Percentiles rank a stretch among this genome's conserved stretches.
Evolutionary conservation across 495 filamentous ascomycete genomes (phyloP).

Genomic region (Penicillium soppii): DNA sequence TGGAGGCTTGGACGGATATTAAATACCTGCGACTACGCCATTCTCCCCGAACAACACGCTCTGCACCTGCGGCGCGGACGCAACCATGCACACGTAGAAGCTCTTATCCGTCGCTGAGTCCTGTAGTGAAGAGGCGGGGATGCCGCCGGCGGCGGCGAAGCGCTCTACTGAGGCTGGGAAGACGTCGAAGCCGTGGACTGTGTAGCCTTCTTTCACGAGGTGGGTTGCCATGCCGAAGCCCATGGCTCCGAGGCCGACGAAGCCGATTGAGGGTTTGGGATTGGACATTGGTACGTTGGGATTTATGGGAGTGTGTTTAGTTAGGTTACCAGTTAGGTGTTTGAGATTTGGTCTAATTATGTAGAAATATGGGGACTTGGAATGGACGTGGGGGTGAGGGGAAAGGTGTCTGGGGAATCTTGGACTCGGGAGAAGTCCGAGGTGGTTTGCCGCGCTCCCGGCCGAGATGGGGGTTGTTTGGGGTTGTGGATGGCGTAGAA

Average conservation of each 20-base stretch:
- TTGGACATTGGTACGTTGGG: no score
- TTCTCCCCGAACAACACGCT: slow-evolving; percentile 62
- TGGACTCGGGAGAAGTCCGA: no score
- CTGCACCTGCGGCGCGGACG: slow-evolving; percentile 68
- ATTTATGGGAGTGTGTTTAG: no score
- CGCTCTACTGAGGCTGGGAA: slow-evolving; percentile 69
- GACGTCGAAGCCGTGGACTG: slow-evolving; percentile 74
- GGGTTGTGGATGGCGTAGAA: no score
- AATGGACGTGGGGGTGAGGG: no score
- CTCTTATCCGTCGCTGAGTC: slow-evolving; percentile 61
- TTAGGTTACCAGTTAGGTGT: no score
- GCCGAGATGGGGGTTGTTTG: no score
- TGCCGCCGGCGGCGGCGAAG: slow-evolving; percentile 66
- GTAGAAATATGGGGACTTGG: no score
- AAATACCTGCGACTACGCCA: slow-evolving; percentile 48
- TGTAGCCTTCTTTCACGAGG: slow-evolving; percentile 66
- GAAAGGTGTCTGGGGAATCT: no score
- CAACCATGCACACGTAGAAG: slow-evolving; percentile 78
- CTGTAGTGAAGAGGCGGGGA: slow-evolving; percentile 57
- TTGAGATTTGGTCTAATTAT: no score
- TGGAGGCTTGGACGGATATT: no score
- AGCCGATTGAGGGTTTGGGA: slow-evolving; percentile 62
- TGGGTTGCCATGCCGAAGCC: slow-evolving; percentile 84
- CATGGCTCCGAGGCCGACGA: slow-evolving; percentile 87
- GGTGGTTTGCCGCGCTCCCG: no score